phyloP scores from a whole-genome alignment of 495 filamentous ascomycete species.

The Clavariopsis aquatica region DNA sequence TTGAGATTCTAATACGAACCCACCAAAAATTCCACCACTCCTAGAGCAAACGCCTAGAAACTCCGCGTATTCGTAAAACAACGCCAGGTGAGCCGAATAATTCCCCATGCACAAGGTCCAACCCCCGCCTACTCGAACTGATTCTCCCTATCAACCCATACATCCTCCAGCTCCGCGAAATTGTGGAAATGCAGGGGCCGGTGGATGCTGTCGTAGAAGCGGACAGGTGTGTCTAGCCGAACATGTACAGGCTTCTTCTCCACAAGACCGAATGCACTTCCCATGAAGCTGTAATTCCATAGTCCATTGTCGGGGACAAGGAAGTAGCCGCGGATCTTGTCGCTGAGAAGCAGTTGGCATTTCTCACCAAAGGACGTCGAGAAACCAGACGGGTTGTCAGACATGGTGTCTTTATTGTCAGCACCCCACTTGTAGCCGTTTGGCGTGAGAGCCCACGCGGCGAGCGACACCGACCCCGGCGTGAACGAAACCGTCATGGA shows the following conservation, averaged over 20 bases:
- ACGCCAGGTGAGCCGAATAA: not conserved
- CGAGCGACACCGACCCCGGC: constrained; percentile 93
- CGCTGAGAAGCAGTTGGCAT: constrained; percentile 86
- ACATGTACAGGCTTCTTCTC: constrained; percentile 91
- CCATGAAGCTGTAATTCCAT: constrained; percentile 99
- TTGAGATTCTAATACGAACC: not conserved
- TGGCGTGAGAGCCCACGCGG: constrained; percentile 89
- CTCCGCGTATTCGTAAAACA: not conserved
- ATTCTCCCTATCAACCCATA: constrained; percentile 49
- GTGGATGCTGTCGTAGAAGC: constrained; percentile 93
- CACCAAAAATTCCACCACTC: not conserved
- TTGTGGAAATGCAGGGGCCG: constrained; percentile 80
- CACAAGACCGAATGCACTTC: constrained; percentile 76
- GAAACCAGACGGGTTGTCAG: constrained; percentile 93
- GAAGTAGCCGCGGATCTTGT: constrained; percentile 93
- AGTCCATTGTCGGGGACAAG: constrained; percentile 85
- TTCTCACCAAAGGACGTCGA: constrained; percentile 90
- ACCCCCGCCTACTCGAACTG: constrained; percentile 38
- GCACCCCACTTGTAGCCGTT: constrained; percentile 95
- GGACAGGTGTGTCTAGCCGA: constrained; percentile 81
- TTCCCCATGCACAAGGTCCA: not conserved
- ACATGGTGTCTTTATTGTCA: constrained; percentile 89
- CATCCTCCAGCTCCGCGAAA: constrained; percentile 49
- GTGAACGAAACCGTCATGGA: constrained; percentile 98
- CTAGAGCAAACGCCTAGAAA: not conserved